phyloP scores from a whole-genome alignment of 108 stramenopile species.

The Seminavis robusta region DNA sequence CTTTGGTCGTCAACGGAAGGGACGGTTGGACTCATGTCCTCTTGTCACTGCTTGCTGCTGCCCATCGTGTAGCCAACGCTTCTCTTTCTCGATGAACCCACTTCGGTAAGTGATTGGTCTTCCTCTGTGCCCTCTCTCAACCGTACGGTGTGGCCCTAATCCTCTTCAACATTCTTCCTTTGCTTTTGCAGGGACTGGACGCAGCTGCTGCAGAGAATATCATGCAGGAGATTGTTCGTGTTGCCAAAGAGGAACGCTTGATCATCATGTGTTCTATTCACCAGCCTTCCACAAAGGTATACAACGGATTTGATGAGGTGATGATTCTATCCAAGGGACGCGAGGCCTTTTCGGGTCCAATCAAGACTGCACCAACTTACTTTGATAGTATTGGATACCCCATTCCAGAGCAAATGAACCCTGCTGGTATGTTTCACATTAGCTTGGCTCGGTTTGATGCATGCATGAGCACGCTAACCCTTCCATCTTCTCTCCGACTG shows the following conservation, averaged over 20 bases:
- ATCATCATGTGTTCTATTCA: slow-evolving; percentile 44
- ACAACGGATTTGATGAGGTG: slow-evolving; percentile 35
- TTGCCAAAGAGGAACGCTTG: slow-evolving; percentile 31
- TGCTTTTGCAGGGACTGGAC: too few species aligned
- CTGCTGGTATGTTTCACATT: too few species aligned
- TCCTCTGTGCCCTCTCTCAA: not conserved
- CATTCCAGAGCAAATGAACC: slow-evolving; percentile 14
- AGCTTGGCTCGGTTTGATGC: too few species aligned
- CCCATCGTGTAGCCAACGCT: slow-evolving; percentile 82
- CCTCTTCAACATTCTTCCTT: slow-evolving; percentile 4
- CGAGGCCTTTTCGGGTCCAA: slow-evolving; percentile 25
- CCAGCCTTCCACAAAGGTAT: slow-evolving; percentile 43
- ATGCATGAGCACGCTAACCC: too few species aligned
- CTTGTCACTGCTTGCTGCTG: slow-evolving; percentile 29
- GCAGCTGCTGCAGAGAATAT: slow-evolving; percentile 6
- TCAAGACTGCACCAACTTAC: slow-evolving; percentile 10
- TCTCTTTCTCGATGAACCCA: slow-evolving; percentile 40
- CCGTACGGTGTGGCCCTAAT: not conserved
- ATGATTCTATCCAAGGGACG: slow-evolving; percentile 41
- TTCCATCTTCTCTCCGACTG: too few species aligned
- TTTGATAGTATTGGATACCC: slow-evolving; percentile 20
- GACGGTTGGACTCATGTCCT: slow-evolving; percentile 4
- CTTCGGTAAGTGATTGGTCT: slow-evolving; percentile 1
- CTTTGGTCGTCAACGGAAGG: not conserved
- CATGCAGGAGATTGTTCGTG: slow-evolving; percentile 4